Evolutionary conservation across 306 rosid species (phyloP), one percentile per base, ranked within the genome.

Genomic region (Vicia villosa): DNA sequence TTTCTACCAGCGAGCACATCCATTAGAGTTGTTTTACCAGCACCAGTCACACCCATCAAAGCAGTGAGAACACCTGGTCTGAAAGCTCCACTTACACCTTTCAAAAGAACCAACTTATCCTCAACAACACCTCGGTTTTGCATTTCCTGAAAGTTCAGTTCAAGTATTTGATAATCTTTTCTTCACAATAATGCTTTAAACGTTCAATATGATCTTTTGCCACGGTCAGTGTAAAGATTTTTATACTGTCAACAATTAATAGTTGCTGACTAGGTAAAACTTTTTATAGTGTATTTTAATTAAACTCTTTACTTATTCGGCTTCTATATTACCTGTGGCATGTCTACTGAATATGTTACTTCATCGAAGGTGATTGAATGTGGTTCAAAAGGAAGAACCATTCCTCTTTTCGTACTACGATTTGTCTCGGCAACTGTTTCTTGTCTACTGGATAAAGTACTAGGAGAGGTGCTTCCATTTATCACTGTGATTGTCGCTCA

Each of bases 21-120:
- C 98, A 93, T 88, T 46, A 93, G 74, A 58, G 98, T 93, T 58
- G 96, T 93, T 82, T 93, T 93, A 8, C 98, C 98, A 63, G 96
- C 98, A 54, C 98, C 98, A 46, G 96, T 90, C 17, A 93, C 88
- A 15, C 96, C 98, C 98, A 93, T 93, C 1, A 93, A 76, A 72
- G 98, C 96, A 64, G 98, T 90, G 72, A 93, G 87, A 74, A 93
- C 91, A 34, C 98, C 98, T 26, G 96, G 96, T 82, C 91, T 86
- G 63, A 90, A 93, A 47, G 87, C 86, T 32, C 96, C 98, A 76
- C 91, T 88, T 12, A 90, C 91, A 59, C 87, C 84, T 45, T 83
- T 93, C 59, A 93, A 72, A 59, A 93, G 90, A 75, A 86, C 86
- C 70, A 93, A 66, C 43, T 77, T 93, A 30, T 90, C 96, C 77